Percentiles rank a stretch among this genome's conserved stretches.
Evolutionary conservation across 495 filamentous ascomycete genomes (phyloP).

Genomic region (Alectoria sarmentosa): DNA sequence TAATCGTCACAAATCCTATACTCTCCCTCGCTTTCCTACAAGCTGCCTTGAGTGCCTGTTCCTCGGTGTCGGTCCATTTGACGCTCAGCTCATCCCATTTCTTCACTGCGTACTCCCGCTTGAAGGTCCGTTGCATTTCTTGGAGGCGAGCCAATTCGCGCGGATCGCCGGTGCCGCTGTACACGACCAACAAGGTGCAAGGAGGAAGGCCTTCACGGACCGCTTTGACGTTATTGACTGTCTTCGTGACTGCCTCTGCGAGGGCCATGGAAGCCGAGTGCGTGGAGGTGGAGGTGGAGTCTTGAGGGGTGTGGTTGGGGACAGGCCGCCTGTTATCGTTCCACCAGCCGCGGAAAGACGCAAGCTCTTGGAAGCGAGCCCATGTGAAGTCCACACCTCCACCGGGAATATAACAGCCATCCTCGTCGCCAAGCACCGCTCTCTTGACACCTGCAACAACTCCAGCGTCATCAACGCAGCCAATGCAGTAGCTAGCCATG

Average conservation of each 20-base stretch:
- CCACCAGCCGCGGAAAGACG: constrained; percentile 77
- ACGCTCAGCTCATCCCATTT: constrained; percentile 86
- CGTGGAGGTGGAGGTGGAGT: constrained; percentile 27
- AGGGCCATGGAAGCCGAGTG: constrained; percentile 29
- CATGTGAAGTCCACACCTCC: constrained; percentile 83
- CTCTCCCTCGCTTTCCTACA: constrained; percentile 64
- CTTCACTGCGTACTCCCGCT: constrained; percentile 65
- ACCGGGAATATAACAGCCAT: constrained; percentile 52
- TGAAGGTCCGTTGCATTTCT: constrained; percentile 62
- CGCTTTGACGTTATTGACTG: constrained; percentile 51
- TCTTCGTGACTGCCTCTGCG: constrained; percentile 39
- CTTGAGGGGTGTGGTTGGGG: constrained; percentile 28
- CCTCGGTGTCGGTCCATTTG: constrained; percentile 86
- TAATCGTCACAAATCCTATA: constrained; percentile 76
- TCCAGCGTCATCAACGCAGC: constrained; percentile 66
- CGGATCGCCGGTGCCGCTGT: constrained; percentile 84
- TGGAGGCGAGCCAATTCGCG: constrained; percentile 68
- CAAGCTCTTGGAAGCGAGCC: constrained; percentile 80
- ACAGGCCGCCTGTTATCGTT: constrained; percentile 37
- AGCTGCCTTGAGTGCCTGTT: constrained; percentile 67
- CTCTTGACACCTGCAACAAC: constrained; percentile 63
- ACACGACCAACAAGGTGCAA: constrained; percentile 82
- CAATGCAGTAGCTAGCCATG: constrained; percentile 62
- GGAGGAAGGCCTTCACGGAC: constrained; percentile 72
- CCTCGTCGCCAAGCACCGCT: constrained; percentile 60